Base-by-base conservation (phyloP, 1,284 basidiomycete genomes). In the Amylostereum areolatum region DNA sequence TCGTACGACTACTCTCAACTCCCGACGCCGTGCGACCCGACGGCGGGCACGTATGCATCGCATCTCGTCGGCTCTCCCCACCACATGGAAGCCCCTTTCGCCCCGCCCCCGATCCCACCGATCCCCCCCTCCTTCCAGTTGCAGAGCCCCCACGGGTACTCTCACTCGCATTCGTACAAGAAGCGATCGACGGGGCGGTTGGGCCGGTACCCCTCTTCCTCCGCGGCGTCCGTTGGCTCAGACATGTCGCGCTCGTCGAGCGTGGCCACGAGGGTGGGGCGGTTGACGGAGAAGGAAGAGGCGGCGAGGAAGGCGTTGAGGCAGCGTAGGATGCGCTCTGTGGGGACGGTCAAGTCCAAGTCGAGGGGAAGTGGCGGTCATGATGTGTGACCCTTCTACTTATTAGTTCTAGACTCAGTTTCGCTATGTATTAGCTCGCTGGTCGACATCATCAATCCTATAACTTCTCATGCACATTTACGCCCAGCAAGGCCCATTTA, bases 241-340 rank as follows among this genome's bases (percentile, higher is more conserved):
- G 62, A 63, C 11, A 65, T 66, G 61, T 65, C 66, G 25, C 57
- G 64, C 18, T 45, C 53, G 29, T 61, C 59, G 4, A 62, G 52
- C 48, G 40, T 49, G 40, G 28, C 43, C 49, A 50, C 66, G 18
- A 28, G 43, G 52, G n/a, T 48, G 33, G 62, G 55, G 25, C 51
- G 50, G 29, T 51, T 67, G 40, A 65, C 67, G 5, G 60, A 61
- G 43, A 62, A 62, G 29, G 72, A 73, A 33, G 53, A 62, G 32
- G 66, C 62, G 10, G 70, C 70, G 40, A 63, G 60, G 50, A 58
- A 55, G 30, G 62, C 67, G 35, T 52, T 73, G 46, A 55, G 65
- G 47, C 68, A 69, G 47, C 58, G 73, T 46, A 60, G 67, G 30
- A 57, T 57, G 52, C 64, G 52, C 33, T 48, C 51, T 57, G 57